A percentile compares a stretch with the other conserved stretches of the same genome.
Conservation (phyloP, 2,329 filamentous ascomycete genomes). For the Exophiala bonariae region DNA sequence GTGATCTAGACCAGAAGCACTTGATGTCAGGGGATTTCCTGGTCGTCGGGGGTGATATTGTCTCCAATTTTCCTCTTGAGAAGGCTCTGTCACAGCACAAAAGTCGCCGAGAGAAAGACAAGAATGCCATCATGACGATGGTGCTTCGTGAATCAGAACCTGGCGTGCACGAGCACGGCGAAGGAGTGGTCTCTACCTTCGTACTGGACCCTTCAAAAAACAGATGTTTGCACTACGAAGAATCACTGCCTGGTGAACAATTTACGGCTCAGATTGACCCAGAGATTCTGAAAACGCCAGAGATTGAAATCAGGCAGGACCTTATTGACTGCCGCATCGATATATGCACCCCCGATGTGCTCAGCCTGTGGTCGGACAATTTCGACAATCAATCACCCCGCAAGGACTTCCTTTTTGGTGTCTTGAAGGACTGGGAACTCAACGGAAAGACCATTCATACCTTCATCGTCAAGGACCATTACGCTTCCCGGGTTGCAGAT, state of each 20-base stretch:
- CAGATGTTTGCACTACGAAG: slow-evolving; percentile 90
- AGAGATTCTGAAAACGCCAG: slow-evolving; percentile 71
- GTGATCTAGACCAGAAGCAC: slow-evolving; percentile 83
- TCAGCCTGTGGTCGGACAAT: slow-evolving; percentile 94
- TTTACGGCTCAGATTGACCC: slow-evolving; percentile 67
- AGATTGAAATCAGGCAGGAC: slow-evolving; percentile 82
- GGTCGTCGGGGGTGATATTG: slow-evolving; percentile 86
- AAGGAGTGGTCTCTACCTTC: slow-evolving; percentile 77
- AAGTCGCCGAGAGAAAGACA: slow-evolving; percentile 76
- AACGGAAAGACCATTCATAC: slow-evolving; percentile 97
- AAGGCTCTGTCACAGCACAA: slow-evolving; percentile 75
- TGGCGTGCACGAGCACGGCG: slow-evolving; percentile 73
- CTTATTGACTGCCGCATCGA: slow-evolving; percentile 93
- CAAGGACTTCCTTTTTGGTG: slow-evolving; percentile 84
- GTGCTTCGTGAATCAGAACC: slow-evolving; percentile 76
- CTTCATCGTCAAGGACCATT: slow-evolving; percentile 78
- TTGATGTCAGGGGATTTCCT: slow-evolving; percentile 89
- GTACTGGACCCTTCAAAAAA: slow-evolving; percentile 78
- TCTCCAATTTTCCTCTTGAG: slow-evolving; percentile 87
- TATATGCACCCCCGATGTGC: slow-evolving; percentile 93
- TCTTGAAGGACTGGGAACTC: slow-evolving; percentile 93
- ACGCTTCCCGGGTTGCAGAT: slow-evolving; percentile 82
- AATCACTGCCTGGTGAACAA: slow-evolving; percentile 56
- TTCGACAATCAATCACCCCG: slow-evolving; percentile 94
- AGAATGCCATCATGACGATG: slow-evolving; percentile 98